Percentiles rank a stretch among this genome's conserved stretches.
Evolutionary conservation across 2,329 filamentous ascomycete genomes (phyloP).

Genomic region (Parascedosporium putredinis): DNA sequence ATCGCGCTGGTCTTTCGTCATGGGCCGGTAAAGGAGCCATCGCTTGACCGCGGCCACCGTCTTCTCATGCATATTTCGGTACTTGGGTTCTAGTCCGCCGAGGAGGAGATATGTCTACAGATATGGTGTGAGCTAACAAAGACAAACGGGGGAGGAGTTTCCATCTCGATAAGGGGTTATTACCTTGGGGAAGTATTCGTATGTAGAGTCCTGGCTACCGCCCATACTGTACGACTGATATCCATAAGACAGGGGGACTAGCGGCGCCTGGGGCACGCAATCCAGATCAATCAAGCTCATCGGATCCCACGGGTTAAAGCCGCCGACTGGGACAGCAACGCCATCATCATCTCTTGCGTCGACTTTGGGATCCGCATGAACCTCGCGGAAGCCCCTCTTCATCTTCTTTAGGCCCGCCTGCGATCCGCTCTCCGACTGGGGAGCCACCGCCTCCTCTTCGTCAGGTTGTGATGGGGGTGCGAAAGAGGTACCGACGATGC

Average conservation of each 20-base stretch:
- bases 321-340: background rate
- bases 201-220: constrained; percentile 58
- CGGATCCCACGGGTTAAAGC: constrained; percentile 1
- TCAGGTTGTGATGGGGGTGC: background rate
- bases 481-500: background rate
- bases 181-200: constrained; percentile 59
- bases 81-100: constrained; percentile 63
- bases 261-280: constrained; percentile 12
- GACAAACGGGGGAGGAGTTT: too few species aligned
- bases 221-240: constrained; percentile 48
- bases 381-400: constrained; percentile 3
- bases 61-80: constrained; percentile 60
- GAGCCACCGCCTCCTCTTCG: background rate
- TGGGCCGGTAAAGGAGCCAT: constrained; percentile 67
- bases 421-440: background rate
- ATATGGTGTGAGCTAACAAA: constrained; percentile 15
- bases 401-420: background rate
- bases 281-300: constrained; percentile 1
- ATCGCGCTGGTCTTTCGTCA: constrained; percentile 51
- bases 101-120: constrained; percentile 60
- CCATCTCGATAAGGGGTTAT: constrained; percentile 7
- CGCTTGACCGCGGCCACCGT: constrained; percentile 59
- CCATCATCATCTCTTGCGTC: background rate
- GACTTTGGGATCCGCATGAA: background rate
- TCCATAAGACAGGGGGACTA: constrained; percentile 36